Evolutionary conservation across 1,284 basidiomycete species (phyloP).

Genomic region (Mycocalia duriaeana): DNA sequence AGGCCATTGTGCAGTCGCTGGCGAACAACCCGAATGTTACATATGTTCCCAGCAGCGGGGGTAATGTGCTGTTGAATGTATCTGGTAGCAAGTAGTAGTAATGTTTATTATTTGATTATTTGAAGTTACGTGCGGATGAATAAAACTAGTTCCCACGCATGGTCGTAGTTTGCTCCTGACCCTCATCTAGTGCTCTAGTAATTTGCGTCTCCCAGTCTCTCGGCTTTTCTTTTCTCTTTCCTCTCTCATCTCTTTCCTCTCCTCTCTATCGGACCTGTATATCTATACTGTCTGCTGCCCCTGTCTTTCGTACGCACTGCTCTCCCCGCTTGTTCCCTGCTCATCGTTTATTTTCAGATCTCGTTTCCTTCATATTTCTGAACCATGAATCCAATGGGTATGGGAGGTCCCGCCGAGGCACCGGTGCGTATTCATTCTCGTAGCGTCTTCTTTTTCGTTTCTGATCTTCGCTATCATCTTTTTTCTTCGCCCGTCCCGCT

Average conservation of each 20-base stretch:
- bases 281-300: constrained; percentile 44
- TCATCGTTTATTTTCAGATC: constrained; percentile 18
- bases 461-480: constrained; percentile 17
- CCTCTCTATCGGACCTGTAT: constrained; percentile 48
- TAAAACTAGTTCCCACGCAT: too few relatives aligned
- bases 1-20: constrained; percentile 88
- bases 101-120: constrained; percentile 4
- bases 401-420: constrained; percentile 65
- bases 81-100: constrained; percentile 51
- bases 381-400: constrained; percentile 77
- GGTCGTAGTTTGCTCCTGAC: constrained; percentile 42
- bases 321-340: constrained; percentile 22
- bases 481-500: too few relatives aligned
- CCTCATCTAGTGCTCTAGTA: constrained; percentile 38
- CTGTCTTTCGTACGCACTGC: constrained; percentile 28
- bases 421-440: constrained; percentile 50
- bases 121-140: too few relatives aligned
- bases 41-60: constrained; percentile 79
- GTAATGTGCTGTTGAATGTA: constrained; percentile 81
- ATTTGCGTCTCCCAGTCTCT: constrained; percentile 37
- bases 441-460: constrained; percentile 17
- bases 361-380: constrained; percentile 45
- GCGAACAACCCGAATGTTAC: constrained; percentile 79
- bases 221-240: constrained; percentile 35
- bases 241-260: constrained; percentile 37